These are phyloP conservation scores for Alternaria solani DNA, from an alignment of 2,329 filamentous ascomycete species.

Conservation along the genomic window DNA sequence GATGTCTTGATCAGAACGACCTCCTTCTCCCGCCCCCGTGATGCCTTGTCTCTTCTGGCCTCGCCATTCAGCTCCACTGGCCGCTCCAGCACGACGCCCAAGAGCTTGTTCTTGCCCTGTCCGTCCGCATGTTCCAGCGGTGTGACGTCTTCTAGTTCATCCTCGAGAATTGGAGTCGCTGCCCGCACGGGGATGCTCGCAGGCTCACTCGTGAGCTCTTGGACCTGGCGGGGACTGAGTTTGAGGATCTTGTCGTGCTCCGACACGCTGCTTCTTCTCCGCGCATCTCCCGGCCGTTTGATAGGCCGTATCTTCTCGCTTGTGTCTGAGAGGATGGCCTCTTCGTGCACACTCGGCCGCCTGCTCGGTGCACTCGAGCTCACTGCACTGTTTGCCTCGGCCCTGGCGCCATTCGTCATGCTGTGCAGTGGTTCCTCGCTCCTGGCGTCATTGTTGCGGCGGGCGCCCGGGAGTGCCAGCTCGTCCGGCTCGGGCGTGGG, in stretches of 20 bases:
- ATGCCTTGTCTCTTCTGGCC: slow-evolving; percentile 3
- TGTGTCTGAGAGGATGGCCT: slow-evolving; percentile 44
- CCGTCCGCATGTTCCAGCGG: slow-evolving; percentile 24
- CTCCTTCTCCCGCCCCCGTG: slow-evolving; percentile 34
- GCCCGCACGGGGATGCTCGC: slow-evolving; percentile 62
- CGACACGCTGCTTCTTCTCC: slow-evolving; percentile 47
- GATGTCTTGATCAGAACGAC: slow-evolving; percentile 43
- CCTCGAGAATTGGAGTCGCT: slow-evolving; percentile 50
- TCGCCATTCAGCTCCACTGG: slow-evolving; percentile 24
- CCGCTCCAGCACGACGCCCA: slow-evolving; percentile 34
- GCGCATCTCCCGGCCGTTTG: slow-evolving; percentile 46
- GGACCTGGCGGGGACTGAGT: slow-evolving; percentile 63
- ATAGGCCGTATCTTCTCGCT: slow-evolving; percentile 44
- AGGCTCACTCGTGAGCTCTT: slow-evolving; percentile 63
- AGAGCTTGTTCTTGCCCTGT: slow-evolving; percentile 27
- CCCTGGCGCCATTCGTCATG: slow-evolving; percentile 18
- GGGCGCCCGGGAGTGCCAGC: slow-evolving; percentile 24
- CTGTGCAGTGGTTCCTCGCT: slow-evolving; percentile 17
- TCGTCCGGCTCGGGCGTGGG: slow-evolving; percentile 38
- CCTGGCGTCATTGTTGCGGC: slow-evolving; percentile 18
- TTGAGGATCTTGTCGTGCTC: slow-evolving; percentile 58
- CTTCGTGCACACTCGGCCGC: slow-evolving; percentile 37
- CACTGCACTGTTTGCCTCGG: too few relatives aligned
- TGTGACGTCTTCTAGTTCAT: slow-evolving; percentile 36
- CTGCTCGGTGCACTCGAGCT: slow-evolving; percentile 25